Base-by-base conservation (phyloP, 2,329 filamentous ascomycete genomes). In the Claviceps africana region DNA sequence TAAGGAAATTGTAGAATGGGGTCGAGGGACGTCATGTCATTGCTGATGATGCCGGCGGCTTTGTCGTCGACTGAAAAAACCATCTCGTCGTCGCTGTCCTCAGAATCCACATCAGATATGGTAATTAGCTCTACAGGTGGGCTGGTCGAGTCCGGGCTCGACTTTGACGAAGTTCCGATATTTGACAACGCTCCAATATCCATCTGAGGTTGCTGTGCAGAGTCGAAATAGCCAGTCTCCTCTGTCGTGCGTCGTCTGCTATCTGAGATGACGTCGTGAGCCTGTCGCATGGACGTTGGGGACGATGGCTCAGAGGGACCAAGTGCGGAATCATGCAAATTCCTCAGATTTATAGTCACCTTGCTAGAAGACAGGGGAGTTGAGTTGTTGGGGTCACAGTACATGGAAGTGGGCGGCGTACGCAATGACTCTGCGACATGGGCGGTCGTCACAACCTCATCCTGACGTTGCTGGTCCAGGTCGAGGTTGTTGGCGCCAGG, bases 331-430 rank as follows among this genome's bases (percentile, higher is more conserved):
- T 48, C 49, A 19, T 45, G 39, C 3, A 48, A 48, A 30, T 74
- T 74, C 53, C 79, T 76, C 48, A 82, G 67, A 59, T 82, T 82
- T 51, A 83, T 74, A 10, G 79, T 82, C 48, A 82, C 76, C 60
- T 70, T 74, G 63, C 76, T 82, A 3, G 78, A 78, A 37, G 74
- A 71, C 39, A 72, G 70, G 40, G 62, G 62, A 59, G 31, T 64
- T 56, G 46, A 64, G 63, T 49, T 67, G 58, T 50, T 65, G 60
- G 47, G 61, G 57, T 31, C 64, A 58, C 43, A 59, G 61, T 45
- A 28, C 6, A 56, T 17, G 2, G 51, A 19, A 17, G 44, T 63
- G 47, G 71, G 67, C 30, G 72, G 73, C 2, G 73, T 77, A 8
- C 22, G 37, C 19, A 42, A 42, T 9, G 51, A n/a, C 13, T 51